Evolutionary conservation across 2,329 filamentous ascomycete species (phyloP).

Genomic region (Chaetomium sp.): DNA sequence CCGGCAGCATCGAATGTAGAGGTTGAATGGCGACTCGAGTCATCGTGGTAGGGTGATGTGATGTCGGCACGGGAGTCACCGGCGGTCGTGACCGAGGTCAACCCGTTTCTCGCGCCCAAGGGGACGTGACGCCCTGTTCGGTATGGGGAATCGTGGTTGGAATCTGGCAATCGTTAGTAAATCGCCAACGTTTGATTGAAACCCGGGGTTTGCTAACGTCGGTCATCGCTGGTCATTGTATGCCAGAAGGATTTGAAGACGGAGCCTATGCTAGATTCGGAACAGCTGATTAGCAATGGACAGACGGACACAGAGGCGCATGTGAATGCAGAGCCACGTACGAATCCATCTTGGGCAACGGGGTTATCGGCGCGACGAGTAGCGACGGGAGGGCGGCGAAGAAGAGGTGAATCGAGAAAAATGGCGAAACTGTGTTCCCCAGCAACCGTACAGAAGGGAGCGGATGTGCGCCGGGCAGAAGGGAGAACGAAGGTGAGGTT

Average conservation of each 20-base stretch:
- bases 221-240: constrained; percentile 74
- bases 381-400: neutral
- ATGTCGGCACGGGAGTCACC: constrained; percentile 87
- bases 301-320: constrained; percentile 23
- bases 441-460: constrained; percentile 6
- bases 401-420: neutral
- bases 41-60: constrained; percentile 75
- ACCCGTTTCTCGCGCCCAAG: constrained; percentile 69
- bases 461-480: neutral
- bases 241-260: constrained; percentile 95
- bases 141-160: constrained; percentile 89
- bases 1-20: constrained; percentile 58
- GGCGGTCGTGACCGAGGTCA: constrained; percentile 87
- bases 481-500: constrained; percentile 1
- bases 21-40: constrained; percentile 59
- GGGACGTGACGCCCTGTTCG: constrained; percentile 88
- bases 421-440: constrained; percentile 7
- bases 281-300: constrained; percentile 29
- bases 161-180: constrained; percentile 61
- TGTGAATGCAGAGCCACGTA: constrained; percentile 22
- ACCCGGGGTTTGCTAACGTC: constrained; percentile 53
- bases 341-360: constrained; percentile 26
- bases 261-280: constrained; percentile 59
- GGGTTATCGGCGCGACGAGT: constrained; percentile 2
- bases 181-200: neutral